These are phyloP conservation scores for Paramyrothecium roridum DNA, from an alignment of 2,329 filamentous ascomycete species.

Conservation along the genomic window DNA sequence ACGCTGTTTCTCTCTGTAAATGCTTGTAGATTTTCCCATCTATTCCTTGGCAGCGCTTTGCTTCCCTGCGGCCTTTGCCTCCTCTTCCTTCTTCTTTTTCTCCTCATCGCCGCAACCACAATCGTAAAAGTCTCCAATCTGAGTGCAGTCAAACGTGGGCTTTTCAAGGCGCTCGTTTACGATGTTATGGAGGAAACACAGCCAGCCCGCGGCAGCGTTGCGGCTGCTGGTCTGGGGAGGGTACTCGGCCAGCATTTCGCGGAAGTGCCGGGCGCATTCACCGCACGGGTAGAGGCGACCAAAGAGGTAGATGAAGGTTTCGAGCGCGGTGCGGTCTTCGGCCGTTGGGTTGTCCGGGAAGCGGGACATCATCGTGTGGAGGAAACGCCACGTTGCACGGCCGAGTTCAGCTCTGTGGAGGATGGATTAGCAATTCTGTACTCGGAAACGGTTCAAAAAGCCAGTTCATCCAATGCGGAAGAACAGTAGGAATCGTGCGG, in stretches of 20 bases:
- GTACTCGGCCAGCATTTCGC: conserved; percentile 56
- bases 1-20: too few species aligned
- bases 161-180: conserved; percentile 65
- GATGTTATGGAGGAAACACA: conserved; percentile 65
- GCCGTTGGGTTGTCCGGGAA: conserved; percentile 63
- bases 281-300: conserved; percentile 68
- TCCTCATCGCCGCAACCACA: conserved; percentile 68
- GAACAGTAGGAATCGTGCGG: too few species aligned
- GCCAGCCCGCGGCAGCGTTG: conserved; percentile 63
- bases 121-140: conserved; percentile 69
- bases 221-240: conserved; percentile 64
- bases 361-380: conserved; percentile 68
- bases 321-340: conserved; percentile 60
- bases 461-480: too few species aligned
- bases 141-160: conserved; percentile 60
- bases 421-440: conserved; percentile 5
- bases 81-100: conserved; percentile 35
- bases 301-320: conserved; percentile 64
- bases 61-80: conserved; percentile 15
- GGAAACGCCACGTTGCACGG: conserved; percentile 65
- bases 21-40: not conserved
- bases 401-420: conserved; percentile 57
- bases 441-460: too few species aligned
- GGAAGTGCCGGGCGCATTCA: conserved; percentile 67
- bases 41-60: conserved; percentile 21